Base-by-base conservation (phyloP, 2,329 filamentous ascomycete genomes). In the Penicillium sp. region DNA sequence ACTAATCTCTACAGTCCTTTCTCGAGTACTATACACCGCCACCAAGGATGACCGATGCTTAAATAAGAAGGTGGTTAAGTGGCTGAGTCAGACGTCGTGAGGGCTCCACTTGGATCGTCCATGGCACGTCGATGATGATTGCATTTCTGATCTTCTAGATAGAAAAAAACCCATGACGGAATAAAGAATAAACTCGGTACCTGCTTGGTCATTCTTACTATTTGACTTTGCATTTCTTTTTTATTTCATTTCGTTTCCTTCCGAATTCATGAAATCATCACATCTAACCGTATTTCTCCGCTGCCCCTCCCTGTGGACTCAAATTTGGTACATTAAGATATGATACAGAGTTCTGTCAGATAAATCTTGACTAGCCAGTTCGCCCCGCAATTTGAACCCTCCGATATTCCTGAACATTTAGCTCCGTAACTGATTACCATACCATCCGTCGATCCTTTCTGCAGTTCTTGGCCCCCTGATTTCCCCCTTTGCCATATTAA, bases 111-210 rank as follows among this genome's bases (percentile, higher is more conserved):
- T 26, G 35, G 59, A 60, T 64, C 59, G 56, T 52, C 63, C 59
- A 61, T 63, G 60, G 60, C 55, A 60, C 56, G 56, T 63, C 60
- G 54, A 61, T 63, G 54, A 62, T 60, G 61, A 62, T 56, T 59
- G 43, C 55, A 63, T 51, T 59, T 14, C n/a, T 54, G 49, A 21
- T 16, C n/a, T 43, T 49, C 22, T 27, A 44, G 19, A 22, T 26
- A 22, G 11, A 21, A 10, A 33, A 24, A 26, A 26, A 26, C 26
- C 14, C 10, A 49, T 49, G 29, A 49, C 45, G 45, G 31, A 49
- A 49, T 35, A 22, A 9, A 19, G 55, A 43, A 53, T 48, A 54
- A 57, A 54, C 54, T 49, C 47, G 45, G 57, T 57, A 59, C 59
- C 59, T 61, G 57, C 59, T 47, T 47, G 45, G n/a, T 47, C 26